Conservation (phyloP, 73 alveolate species). For the Paramecium tetraurelia region DNA sequence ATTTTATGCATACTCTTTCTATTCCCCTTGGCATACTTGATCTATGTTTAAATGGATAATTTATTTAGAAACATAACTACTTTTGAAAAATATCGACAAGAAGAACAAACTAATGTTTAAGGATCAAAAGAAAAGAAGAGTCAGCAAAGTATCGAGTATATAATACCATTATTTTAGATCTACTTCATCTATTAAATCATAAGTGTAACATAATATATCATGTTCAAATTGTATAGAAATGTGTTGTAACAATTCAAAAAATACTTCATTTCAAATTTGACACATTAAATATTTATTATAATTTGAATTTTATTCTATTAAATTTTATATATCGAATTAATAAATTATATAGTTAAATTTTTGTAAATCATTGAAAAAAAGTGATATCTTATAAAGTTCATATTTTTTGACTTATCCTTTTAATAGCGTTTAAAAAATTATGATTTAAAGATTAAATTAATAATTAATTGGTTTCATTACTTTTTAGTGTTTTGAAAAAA, state of each 20-base stretch:
- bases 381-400: not conserved
- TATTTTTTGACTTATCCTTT: too few relatives aligned
- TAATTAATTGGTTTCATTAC: too few relatives aligned
- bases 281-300: not conserved
- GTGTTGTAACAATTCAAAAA: conserved; percentile 5
- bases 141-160: not conserved
- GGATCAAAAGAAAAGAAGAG: not conserved
- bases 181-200: not conserved
- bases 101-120: not conserved
- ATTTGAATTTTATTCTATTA: not conserved
- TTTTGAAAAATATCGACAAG: conserved; percentile 26
- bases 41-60: conserved; percentile 5
- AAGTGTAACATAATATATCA: not conserved
- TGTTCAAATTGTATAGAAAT: conserved; percentile 2
- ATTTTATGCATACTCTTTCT: not conserved
- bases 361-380: not conserved
- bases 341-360: not conserved
- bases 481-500: too few relatives aligned
- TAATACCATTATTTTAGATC: not conserved
- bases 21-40: not conserved
- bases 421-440: too few relatives aligned
- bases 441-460: too few relatives aligned
- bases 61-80: not conserved
- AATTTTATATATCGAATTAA: not conserved
- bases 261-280: not conserved